These are phyloP conservation scores for Emergomyces pasteurianus DNA, from an alignment of 2,329 filamentous ascomycete genomes.

Conservation along the genomic window DNA sequence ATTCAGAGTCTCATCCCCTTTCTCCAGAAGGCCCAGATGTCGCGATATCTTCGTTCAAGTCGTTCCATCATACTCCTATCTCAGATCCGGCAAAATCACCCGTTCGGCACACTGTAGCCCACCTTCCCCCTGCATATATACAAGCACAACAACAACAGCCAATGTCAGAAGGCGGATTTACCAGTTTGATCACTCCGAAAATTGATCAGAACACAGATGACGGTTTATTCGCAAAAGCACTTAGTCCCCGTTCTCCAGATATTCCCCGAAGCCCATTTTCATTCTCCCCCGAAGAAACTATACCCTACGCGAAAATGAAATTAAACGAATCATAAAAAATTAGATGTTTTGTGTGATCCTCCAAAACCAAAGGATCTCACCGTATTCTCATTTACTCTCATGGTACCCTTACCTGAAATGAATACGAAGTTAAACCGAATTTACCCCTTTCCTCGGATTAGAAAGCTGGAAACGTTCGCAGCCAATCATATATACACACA, in stretches of 20 bases:
- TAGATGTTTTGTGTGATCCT: not conserved
- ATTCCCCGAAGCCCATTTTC: constrained; percentile 75
- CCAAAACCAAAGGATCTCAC: not conserved
- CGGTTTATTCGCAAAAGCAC: constrained; percentile 73
- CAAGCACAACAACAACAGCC: constrained; percentile 22
- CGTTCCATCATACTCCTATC: constrained; percentile 40
- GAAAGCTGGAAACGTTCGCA: not conserved
- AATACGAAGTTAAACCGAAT: not conserved
- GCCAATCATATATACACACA: not conserved
- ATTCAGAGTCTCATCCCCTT: constrained; percentile 35
- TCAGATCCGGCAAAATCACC: constrained; percentile 1
- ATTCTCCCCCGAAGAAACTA: constrained; percentile 36
- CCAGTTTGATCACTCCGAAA: not conserved
- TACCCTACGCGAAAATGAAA: constrained; percentile 13
- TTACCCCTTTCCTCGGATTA: not conserved
- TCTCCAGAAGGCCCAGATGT: constrained; percentile 53
- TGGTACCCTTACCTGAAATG: not conserved
- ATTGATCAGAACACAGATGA: constrained; percentile 42
- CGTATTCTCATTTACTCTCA: not conserved
- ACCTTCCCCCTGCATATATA: constrained; percentile 27
- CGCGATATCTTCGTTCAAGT: constrained; percentile 50
- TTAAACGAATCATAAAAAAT: constrained; percentile 7
- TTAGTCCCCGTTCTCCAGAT: constrained; percentile 77
- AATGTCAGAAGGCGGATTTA: not conserved
- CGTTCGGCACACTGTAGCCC: constrained; percentile 15